phyloP scores from a whole-genome alignment of 202 grass and related monocot species.

The Sporobolus alterniflorus region DNA sequence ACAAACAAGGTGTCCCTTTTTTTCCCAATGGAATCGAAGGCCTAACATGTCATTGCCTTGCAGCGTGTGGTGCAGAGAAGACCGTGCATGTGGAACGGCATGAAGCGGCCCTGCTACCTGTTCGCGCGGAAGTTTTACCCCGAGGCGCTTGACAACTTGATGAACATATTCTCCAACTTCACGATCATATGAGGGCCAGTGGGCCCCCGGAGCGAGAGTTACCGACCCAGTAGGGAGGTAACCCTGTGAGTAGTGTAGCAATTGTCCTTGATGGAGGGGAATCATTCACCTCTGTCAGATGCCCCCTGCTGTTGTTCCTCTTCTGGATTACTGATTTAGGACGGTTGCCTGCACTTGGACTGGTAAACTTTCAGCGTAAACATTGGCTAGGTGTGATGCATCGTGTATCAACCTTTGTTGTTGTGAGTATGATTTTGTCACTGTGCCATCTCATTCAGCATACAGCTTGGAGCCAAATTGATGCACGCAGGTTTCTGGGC shows the following conservation, averaged over 20 bases:
- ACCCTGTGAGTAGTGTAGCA: neutral
- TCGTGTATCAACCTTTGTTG: neutral
- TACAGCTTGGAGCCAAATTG: too few species aligned
- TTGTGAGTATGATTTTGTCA: neutral
- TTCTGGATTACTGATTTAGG: neutral
- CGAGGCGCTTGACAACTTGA: constrained; percentile 72
- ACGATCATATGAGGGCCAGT: constrained; percentile 49
- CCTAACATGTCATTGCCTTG: neutral
- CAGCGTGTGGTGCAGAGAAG: constrained; percentile 65
- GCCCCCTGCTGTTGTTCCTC: neutral
- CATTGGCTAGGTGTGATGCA: neutral
- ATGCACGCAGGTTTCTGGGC: too few species aligned
- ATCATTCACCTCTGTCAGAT: neutral
- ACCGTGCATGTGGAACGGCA: constrained; percentile 84
- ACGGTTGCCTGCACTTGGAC: neutral
- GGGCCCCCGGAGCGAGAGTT: neutral
- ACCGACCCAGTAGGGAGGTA: neutral
- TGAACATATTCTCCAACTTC: constrained; percentile 90
- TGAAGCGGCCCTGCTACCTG: constrained; percentile 84
- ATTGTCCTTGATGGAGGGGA: neutral
- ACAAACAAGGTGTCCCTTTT: neutral
- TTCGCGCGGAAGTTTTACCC: constrained; percentile 88
- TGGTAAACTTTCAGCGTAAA: constrained; percentile 7
- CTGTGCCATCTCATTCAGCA: neutral
- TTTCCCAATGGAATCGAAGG: neutral